Conservation (phyloP, 139 green algal species). For the Pseudopediastrum boryanum region DNA sequence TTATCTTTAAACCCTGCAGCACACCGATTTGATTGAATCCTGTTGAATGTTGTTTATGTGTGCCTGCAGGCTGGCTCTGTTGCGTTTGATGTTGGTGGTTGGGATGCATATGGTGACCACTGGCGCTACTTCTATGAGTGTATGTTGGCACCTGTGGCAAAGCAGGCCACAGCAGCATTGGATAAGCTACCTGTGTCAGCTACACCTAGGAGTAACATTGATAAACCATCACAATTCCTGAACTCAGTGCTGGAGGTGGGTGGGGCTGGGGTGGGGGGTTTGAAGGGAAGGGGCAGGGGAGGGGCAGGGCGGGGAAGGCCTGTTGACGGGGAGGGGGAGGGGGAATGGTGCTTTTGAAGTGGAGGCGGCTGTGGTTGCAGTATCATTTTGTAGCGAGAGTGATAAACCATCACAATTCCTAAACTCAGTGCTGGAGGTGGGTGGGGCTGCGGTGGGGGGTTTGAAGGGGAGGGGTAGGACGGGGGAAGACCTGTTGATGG, state of each 20-base stretch:
- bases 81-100: conserved; percentile 73
- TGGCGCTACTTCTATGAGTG: conserved; percentile 96
- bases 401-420: conserved; percentile 7
- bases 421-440: conserved; percentile 4
- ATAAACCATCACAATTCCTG: conserved; percentile 5
- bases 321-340: too few species aligned
- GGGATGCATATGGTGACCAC: conserved; percentile 76
- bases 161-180: conserved; percentile 64
- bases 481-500: too few species aligned
- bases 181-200: conserved; percentile 74
- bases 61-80: conserved; percentile 18
- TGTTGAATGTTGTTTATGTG: too few species aligned
- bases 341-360: too few species aligned
- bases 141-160: conserved; percentile 90
- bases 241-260: conserved; percentile 3
- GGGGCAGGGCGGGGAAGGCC: too few species aligned
- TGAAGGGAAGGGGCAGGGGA: too few species aligned
- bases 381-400: neutral
- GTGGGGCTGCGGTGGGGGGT: neutral
- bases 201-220: neutral
- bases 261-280: neutral
- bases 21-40: too few species aligned
- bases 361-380: too few species aligned
- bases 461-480: too few species aligned
- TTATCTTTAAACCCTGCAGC: too few species aligned